Conservation (phyloP, 2,329 filamentous ascomycete species). For the Pleoardoris graminearum region DNA sequence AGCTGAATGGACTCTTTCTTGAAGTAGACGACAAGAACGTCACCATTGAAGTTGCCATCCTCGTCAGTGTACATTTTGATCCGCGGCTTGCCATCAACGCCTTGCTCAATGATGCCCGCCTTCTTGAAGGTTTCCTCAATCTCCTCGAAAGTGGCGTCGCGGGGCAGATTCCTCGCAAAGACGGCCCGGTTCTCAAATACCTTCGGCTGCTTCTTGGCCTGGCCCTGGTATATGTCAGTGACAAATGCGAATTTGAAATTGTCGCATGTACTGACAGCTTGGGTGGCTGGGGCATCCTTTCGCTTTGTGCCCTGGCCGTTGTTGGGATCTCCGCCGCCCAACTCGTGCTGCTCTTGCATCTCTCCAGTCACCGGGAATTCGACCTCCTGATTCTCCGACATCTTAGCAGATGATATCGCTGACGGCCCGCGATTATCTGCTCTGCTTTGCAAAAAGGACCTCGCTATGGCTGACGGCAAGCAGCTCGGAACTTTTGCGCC, state of each 20-base stretch:
- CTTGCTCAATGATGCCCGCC: slow-evolving; percentile 90
- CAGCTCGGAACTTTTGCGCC: neutral
- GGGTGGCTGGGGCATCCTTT: slow-evolving; percentile 3
- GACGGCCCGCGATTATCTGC: no score
- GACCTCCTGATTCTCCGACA: no score
- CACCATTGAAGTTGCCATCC: slow-evolving; percentile 85
- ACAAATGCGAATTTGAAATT: no score
- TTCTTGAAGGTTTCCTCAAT: slow-evolving; percentile 83
- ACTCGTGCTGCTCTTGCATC: neutral
- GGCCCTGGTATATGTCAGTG: slow-evolving; percentile 22
- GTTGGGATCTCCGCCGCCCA: neutral
- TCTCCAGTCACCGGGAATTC: neutral
- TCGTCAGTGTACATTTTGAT: slow-evolving; percentile 92
- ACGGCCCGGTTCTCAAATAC: slow-evolving; percentile 77
- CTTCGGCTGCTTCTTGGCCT: slow-evolving; percentile 31
- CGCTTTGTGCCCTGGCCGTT: neutral
- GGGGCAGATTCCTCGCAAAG: slow-evolving; percentile 86
- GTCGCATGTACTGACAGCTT: slow-evolving; percentile 19
- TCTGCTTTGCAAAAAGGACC: no score
- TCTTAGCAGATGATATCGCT: no score
- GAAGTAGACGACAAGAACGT: slow-evolving; percentile 92
- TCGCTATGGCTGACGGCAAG: neutral
- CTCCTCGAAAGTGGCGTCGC: slow-evolving; percentile 77
- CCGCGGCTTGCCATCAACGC: slow-evolving; percentile 81
- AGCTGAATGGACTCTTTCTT: slow-evolving; percentile 89